These are phyloP conservation scores for Azolla pinnata DNA, from an alignment of 75 land plant genomes.

Conservation along the genomic window DNA sequence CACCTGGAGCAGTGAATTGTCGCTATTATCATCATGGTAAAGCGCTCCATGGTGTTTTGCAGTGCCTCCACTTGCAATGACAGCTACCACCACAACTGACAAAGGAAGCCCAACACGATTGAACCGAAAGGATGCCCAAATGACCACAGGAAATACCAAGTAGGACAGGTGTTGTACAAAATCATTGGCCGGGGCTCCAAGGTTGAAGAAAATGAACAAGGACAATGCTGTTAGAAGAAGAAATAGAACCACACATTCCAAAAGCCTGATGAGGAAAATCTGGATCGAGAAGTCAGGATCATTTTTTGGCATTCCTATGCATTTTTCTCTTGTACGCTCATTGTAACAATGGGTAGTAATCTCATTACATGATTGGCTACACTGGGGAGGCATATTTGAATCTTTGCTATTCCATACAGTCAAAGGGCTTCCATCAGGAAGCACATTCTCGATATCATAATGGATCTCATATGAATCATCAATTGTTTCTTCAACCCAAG, in stretches of 20 bases:
- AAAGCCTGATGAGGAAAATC: constrained; percentile 19
- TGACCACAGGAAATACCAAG: constrained; percentile 38
- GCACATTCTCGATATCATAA: too few species aligned
- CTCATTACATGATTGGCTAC: not conserved
- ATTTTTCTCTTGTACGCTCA: not conserved
- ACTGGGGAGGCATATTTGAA: not conserved
- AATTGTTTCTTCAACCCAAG: not conserved
- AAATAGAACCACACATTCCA: constrained; percentile 31
- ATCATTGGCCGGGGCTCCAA: constrained; percentile 13
- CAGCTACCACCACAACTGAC: constrained; percentile 36
- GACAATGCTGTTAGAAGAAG: constrained; percentile 29
- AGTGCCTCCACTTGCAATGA: constrained; percentile 39
- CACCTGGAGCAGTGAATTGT: constrained; percentile 21
- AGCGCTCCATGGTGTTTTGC: constrained; percentile 30
- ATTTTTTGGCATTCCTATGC: not conserved
- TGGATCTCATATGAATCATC: not conserved
- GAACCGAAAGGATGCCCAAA: constrained; percentile 45
- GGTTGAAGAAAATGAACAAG: constrained; percentile 31
- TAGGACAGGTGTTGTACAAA: constrained; percentile 31
- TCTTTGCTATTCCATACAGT: too few species aligned
- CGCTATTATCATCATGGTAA: constrained; percentile 13
- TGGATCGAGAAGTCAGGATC: constrained; percentile 14
- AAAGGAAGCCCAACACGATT: constrained; percentile 38
- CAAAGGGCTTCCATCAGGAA: too few species aligned
- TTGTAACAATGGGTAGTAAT: not conserved